phyloP scores from a whole-genome alignment of 2,329 filamentous ascomycete species.

The Colletotrichum ledebouriae region DNA sequence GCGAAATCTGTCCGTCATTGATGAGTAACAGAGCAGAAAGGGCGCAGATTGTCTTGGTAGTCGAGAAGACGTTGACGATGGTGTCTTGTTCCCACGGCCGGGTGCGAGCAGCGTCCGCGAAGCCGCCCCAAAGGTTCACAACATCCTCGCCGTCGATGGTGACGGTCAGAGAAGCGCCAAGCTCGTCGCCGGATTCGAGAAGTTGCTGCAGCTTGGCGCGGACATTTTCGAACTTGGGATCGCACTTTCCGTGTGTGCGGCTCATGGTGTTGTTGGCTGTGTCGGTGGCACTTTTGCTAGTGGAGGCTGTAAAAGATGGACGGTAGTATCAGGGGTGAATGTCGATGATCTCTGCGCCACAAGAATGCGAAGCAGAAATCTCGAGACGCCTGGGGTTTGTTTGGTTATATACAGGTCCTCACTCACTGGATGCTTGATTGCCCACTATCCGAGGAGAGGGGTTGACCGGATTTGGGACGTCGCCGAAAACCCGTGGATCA shows the following conservation, averaged over 20 bases:
- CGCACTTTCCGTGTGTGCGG: conserved; percentile 52
- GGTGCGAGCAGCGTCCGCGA: conserved; percentile 48
- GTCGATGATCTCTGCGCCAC: no score
- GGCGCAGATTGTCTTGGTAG: conserved; percentile 54
- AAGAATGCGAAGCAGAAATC: no score
- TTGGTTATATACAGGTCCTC: not conserved
- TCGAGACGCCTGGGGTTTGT: no score
- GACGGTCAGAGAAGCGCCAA: conserved; percentile 60
- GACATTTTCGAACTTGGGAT: conserved; percentile 53
- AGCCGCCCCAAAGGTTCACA: conserved; percentile 61
- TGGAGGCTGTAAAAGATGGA: no score
- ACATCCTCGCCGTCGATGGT: conserved; percentile 57
- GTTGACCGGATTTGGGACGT: no score
- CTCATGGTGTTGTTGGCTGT: conserved; percentile 32
- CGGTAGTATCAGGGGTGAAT: no score
- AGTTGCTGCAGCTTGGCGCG: conserved; percentile 51
- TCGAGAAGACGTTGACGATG: conserved; percentile 56
- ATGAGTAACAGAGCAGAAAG: conserved; percentile 56
- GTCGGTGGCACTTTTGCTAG: not conserved
- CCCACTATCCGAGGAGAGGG: not conserved
- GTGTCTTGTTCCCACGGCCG: conserved; percentile 56
- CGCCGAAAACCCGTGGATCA: no score
- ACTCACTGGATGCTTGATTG: no score
- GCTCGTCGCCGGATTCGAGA: conserved; percentile 55
- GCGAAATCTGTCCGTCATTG: conserved; percentile 54